Evolutionary conservation across 2,329 filamentous ascomycete genomes (phyloP).

Genomic region (Verticillium tricorpus): DNA sequence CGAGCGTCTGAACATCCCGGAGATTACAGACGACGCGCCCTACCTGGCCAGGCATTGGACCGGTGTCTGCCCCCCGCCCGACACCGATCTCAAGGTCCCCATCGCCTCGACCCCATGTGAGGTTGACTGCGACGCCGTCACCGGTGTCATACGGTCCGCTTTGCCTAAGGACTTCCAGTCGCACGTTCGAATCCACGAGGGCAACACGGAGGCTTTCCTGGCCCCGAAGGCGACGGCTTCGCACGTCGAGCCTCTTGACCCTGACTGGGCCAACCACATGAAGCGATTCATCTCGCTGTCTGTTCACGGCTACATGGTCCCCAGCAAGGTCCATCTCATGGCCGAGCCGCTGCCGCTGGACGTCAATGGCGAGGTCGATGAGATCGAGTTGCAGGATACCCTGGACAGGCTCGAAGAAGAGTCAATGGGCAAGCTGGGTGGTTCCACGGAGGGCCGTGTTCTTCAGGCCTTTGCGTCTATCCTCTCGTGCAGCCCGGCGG

Average conservation of each 20-base stretch:
- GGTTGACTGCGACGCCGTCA: conserved; percentile 23
- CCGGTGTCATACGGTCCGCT: conserved; percentile 16
- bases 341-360: conserved; percentile 27
- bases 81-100: conserved; percentile 36
- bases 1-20: conserved; percentile 39
- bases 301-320: conserved; percentile 31
- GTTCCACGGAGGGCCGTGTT: conserved; percentile 31
- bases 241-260: background rate
- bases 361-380: conserved; percentile 25
- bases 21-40: conserved; percentile 38
- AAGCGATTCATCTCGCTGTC: conserved; percentile 7
- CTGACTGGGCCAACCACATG: conserved; percentile 10
- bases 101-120: conserved; percentile 31
- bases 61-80: conserved; percentile 41
- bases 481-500: conserved; percentile 31
- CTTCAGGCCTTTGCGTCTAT: conserved; percentile 40
- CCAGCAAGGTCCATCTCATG: conserved; percentile 28
- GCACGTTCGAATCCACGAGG: conserved; percentile 9
- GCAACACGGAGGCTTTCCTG: conserved; percentile 15
- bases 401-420: conserved; percentile 20
- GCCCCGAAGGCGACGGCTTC: conserved; percentile 12
- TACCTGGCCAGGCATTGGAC: conserved; percentile 43
- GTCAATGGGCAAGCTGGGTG: conserved; percentile 9
- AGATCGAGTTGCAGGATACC: conserved; percentile 26
- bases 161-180: conserved; percentile 13